These are phyloP conservation scores for Gracilaria gracilis DNA, from an alignment of 23 red algal genomes.

Conservation along the genomic window DNA sequence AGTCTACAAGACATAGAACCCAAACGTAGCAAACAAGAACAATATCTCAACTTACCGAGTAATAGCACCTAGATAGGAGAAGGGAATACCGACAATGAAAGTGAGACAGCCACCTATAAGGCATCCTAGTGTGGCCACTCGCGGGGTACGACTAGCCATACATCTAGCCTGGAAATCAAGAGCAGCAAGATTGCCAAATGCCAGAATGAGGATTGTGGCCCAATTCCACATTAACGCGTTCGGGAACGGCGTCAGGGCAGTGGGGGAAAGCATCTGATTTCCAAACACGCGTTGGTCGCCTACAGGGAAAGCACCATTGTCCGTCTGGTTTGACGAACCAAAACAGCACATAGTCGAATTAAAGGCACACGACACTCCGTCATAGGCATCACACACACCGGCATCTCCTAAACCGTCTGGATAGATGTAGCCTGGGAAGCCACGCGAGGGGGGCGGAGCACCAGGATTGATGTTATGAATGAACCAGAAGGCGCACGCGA, in stretches of 20 bases:
- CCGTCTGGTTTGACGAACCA: not conserved
- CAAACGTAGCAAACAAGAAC: not conserved
- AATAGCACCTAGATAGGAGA: constrained; percentile 29
- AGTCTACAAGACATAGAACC: too few relatives aligned
- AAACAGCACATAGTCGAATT: constrained; percentile 11
- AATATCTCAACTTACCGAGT: constrained; percentile 20
- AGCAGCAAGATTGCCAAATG: constrained; percentile 29
- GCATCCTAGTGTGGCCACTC: constrained; percentile 29
- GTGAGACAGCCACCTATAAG: constrained; percentile 24
- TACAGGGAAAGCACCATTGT: constrained; percentile 34
- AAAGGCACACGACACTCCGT: constrained; percentile 1
- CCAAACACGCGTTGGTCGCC: constrained; percentile 30
- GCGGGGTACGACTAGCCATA: constrained; percentile 33
- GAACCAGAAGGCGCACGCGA: constrained; percentile 23
- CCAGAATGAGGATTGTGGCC: constrained; percentile 32
- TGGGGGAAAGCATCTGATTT: constrained; percentile 9
- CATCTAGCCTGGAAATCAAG: constrained; percentile 45
- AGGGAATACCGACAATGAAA: constrained; percentile 25
- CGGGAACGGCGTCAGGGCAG: constrained; percentile 21
- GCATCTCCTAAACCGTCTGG: constrained; percentile 4
- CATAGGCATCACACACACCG: constrained; percentile 22
- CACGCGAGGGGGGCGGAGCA: constrained; percentile 2
- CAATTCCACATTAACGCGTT: constrained; percentile 46
- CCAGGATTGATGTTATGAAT: constrained; percentile 26
- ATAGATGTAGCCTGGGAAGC: constrained; percentile 21